Base-by-base conservation (phyloP, 768 basidiomycete genomes). In the Suillus tomentosus region DNA sequence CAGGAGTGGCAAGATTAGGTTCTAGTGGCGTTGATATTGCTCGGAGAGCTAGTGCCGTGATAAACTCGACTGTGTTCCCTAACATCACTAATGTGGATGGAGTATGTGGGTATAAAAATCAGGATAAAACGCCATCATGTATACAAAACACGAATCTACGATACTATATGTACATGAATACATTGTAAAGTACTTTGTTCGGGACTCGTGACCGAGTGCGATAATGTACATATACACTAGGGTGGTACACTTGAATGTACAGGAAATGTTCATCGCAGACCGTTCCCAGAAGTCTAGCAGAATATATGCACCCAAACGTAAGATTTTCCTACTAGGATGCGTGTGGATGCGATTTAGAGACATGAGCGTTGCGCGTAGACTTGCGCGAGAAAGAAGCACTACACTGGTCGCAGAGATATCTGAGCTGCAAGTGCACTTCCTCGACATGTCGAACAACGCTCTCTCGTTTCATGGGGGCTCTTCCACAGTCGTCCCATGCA, bases 381-480 rank as follows among this genome's bases (percentile, higher is more conserved):
- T 11, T 61, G 45, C 75, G 74, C 5, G 75, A 71, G 60, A 75
- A 75, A 24, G 39, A 54, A n/a, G 70, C 71, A 1, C 15, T 1
- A 43, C 74, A 77, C 22, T 51, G 19, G 11, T 67, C 42, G 61
- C 74, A 76, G 5, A 15, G 0, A 34, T 66, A 60, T 51, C 13
- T 69, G 27, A 55, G 40, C 53, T 65, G 64, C 37, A 75, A 67
- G 40, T 75, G 74, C 54, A 34, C 65, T 40, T 75, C 74, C 17
- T 67, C 65, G 19, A 75, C 54, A 19, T 77, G 74, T 19, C 74
- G 66, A 24, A 62, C n/a, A 27, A 75, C 34, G 36, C 72, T 74
- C 62, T 75, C 75, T 37, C 60, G 72, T 34, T 65, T 77, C 72
- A 77, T 72, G 0, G 53, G 51, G 7, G 27, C 1, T 8, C 22